Conservation (phyloP, 768 basidiomycete species). For the Lactarius akahatsu region DNA sequence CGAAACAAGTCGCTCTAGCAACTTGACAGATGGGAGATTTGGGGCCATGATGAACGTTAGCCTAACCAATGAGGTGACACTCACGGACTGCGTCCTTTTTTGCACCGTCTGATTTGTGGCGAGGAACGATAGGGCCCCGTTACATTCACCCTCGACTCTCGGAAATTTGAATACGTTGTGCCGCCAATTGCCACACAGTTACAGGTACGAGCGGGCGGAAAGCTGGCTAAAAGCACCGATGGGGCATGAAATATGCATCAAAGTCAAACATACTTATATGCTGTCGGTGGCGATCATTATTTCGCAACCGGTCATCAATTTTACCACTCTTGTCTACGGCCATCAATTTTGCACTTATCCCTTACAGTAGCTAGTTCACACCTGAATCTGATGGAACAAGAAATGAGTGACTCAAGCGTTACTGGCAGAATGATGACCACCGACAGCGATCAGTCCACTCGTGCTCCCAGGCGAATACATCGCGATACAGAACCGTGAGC, state of each 20-base stretch:
- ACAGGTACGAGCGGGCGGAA: constrained; percentile 2
- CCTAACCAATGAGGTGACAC: constrained; percentile 78
- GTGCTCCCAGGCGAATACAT: background rate
- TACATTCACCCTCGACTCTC: constrained; percentile 80
- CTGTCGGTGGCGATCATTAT: background rate
- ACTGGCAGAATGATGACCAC: background rate
- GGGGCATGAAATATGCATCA: background rate
- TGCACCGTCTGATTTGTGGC: constrained; percentile 21
- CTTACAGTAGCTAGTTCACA: background rate
- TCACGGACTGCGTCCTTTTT: constrained; percentile 1
- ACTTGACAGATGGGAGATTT: constrained; percentile 75
- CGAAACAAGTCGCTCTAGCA: constrained; percentile 23
- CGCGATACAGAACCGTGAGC: background rate
- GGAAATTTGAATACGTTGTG: constrained; percentile 66
- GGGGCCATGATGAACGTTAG: constrained; percentile 96
- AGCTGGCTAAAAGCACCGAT: background rate
- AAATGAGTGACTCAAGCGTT: background rate
- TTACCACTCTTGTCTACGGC: background rate
- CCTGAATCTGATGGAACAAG: background rate
- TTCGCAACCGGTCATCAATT: background rate
- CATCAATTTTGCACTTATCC: background rate
- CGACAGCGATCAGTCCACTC: background rate
- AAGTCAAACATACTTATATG: background rate
- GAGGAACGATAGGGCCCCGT: constrained; percentile 63
- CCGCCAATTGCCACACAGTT: constrained; percentile 7